phyloP scores from a whole-genome alignment of 2,329 filamentous ascomycete genomes.

The Penicillium crustosum region DNA sequence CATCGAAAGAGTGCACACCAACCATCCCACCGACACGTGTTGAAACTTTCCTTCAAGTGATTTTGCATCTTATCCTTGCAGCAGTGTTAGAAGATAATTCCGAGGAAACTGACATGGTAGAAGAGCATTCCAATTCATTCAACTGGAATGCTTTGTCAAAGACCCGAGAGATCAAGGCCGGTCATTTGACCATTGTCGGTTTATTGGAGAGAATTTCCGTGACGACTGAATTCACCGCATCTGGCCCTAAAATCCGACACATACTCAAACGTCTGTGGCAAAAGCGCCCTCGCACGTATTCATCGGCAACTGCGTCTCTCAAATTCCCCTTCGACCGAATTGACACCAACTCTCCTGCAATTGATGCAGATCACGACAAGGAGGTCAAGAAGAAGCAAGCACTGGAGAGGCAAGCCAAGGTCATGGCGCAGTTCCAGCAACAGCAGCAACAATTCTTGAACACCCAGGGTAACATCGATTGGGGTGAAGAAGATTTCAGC shows the following conservation, averaged over 20 bases:
- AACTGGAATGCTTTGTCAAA: constrained; percentile 68
- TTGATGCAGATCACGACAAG: constrained; percentile 57
- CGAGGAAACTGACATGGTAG: constrained; percentile 53
- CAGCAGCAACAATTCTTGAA: constrained; percentile 95
- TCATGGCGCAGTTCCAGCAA: constrained; percentile 98
- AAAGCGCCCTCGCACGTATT: constrained; percentile 72
- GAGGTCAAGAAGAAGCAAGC: constrained; percentile 89
- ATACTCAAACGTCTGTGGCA: constrained; percentile 84
- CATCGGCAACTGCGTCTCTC: constrained; percentile 60
- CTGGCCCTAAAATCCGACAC: constrained; percentile 78
- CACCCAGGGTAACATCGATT: constrained; percentile 82
- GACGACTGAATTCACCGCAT: constrained; percentile 76
- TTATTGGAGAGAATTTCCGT: constrained; percentile 55
- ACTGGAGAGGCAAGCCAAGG: constrained; percentile 80
- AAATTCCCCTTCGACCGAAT: constrained; percentile 72
- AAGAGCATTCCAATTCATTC: constrained; percentile 63
- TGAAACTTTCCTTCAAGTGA: constrained; percentile 88
- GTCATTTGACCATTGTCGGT: constrained; percentile 52
- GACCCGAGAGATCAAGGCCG: constrained; percentile 49
- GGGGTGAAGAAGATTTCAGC: constrained; percentile 79
- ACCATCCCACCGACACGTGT: constrained; percentile 77
- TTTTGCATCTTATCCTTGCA: constrained; percentile 82
- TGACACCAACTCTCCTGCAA: constrained; percentile 78
- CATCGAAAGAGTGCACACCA: constrained; percentile 66
- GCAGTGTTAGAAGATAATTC: constrained; percentile 79